These are phyloP conservation scores for Melaleuca quinquenervia DNA, from an alignment of 345 rosid genomes.

Conservation along the genomic window DNA sequence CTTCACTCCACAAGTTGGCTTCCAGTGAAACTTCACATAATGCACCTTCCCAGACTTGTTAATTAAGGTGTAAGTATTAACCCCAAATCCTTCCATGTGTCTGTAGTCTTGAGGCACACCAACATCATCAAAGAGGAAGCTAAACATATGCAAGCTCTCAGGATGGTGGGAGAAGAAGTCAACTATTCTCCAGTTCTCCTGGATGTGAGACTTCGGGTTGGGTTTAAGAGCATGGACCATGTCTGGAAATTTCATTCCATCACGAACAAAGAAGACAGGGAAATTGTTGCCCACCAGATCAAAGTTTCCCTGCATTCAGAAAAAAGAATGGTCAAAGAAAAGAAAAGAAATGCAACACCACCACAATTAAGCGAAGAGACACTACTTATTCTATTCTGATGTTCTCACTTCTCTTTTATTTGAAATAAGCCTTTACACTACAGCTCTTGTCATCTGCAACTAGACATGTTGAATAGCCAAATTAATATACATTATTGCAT, in stretches of 20 bases:
- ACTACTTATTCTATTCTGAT: constrained; percentile 6
- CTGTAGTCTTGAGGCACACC: constrained; percentile 92
- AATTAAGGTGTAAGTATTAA: constrained; percentile 75
- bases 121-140: constrained; percentile 82
- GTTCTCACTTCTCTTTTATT: neutral
- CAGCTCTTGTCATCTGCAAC: neutral
- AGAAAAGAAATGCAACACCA: neutral
- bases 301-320: constrained; percentile 70
- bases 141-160: constrained; percentile 85
- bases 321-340: neutral
- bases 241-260: constrained; percentile 97
- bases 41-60: constrained; percentile 81
- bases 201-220: constrained; percentile 93
- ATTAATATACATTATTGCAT: neutral
- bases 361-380: neutral
- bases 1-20: constrained; percentile 86
- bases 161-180: constrained; percentile 97
- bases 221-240: constrained; percentile 92
- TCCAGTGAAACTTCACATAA: constrained; percentile 95
- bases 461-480: neutral
- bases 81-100: constrained; percentile 96
- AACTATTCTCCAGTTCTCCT: constrained; percentile 91
- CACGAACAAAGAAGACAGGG: constrained; percentile 90
- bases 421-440: neutral
- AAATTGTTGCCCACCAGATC: constrained; percentile 98